Percentiles rank a stretch among this genome's conserved stretches.
phyloP scores from a whole-genome alignment of 495 filamentous ascomycete species.

The Immersiella caudata region DNA sequence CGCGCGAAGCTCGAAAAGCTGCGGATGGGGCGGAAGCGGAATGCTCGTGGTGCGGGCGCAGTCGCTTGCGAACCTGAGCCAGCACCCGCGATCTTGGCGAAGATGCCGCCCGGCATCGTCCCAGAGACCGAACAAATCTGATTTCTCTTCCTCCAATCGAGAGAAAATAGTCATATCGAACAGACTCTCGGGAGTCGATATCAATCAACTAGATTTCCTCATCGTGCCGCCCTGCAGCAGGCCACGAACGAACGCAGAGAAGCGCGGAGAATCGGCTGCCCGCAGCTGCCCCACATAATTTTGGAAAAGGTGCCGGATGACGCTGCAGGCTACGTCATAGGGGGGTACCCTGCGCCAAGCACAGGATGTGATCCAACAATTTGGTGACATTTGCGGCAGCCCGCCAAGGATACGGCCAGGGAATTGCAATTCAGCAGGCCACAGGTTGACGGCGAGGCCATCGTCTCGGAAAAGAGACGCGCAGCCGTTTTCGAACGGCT shows the following conservation, averaged over 20 bases:
- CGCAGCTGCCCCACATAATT: neutral
- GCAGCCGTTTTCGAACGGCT: neutral
- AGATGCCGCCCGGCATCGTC: no score
- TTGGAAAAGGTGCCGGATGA: neutral
- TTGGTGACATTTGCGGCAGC: neutral
- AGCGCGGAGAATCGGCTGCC: neutral
- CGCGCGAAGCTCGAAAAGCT: no score
- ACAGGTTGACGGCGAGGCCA: neutral
- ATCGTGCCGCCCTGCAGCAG: neutral
- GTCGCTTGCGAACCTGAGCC: no score
- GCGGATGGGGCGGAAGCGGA: no score
- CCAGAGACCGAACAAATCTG: no score
- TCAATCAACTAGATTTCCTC: neutral
- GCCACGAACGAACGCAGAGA: neutral
- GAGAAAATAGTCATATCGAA: neutral
- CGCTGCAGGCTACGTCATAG: slow-evolving; percentile 6
- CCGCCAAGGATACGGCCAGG: neutral
- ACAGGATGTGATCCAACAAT: neutral
- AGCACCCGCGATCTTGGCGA: no score
- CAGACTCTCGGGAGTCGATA: neutral
- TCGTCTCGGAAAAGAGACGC: neutral
- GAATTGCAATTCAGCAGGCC: neutral
- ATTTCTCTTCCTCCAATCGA: neutral
- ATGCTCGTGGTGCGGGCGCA: no score
- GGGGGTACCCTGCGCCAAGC: slow-evolving; percentile 1